Base-by-base conservation (phyloP, 176 grass and related monocot genomes). In the Oryza rufipogon region DNA sequence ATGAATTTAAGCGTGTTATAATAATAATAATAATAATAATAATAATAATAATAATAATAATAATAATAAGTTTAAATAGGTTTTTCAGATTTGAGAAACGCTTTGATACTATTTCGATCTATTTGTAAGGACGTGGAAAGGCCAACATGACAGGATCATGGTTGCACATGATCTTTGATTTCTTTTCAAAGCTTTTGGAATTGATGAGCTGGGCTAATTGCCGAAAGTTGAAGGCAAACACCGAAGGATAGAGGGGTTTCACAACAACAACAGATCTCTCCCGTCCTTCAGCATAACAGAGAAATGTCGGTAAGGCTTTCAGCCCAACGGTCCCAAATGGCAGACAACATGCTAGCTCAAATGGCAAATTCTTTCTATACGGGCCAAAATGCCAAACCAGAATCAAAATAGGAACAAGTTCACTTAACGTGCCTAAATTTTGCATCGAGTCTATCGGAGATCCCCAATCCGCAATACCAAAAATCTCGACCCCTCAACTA, bases 141-240 rank as follows among this genome's bases (percentile, higher is more conserved):
- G 58, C 58, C 58, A 63, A 11, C n/a, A 63, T 6, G 5, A 56
- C 52, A 5, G 0, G 12, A 11, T 49, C 17, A 22, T 3, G 65
- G 25, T n/a, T 25, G 46, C 79, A 26, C 22, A 58, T 71, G 34
- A 42, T 60, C 13, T 4, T 58, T n/a, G 47, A 49, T 49, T 49
- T n/a, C 54, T 58, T 61, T 81, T 71, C 34, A 10, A 2, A 11
- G n/a, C 4, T 86, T 80, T 80, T 30, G 8, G 44, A 68, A 52
- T 25, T 11, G 49, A 17, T 52, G 9, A 83, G 74, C 44, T 88
- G 74, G 54, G 34, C 30, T 64, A 13, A 3, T 28, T 11, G 80
- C 67, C 80, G 73, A 88, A 78, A 88, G 80, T 65, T 32, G 38
- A 76, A 69, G 42, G 15, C 25, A 82, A 15, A 5, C 36, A 26